phyloP scores from a whole-genome alignment of 2,329 filamentous ascomycete species.

The Hortaea werneckii region DNA sequence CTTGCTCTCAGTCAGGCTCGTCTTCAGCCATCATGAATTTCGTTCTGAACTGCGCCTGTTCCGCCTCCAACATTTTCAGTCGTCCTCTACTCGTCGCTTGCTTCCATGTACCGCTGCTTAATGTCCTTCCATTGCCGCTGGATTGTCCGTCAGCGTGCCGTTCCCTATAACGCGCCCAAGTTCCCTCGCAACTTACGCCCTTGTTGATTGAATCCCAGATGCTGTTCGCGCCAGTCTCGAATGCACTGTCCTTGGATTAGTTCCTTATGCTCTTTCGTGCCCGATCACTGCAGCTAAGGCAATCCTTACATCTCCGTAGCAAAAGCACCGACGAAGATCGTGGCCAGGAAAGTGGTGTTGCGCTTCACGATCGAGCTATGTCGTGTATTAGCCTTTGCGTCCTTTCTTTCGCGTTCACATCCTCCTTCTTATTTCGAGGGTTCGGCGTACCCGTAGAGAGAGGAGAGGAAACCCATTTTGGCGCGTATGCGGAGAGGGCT shows the following conservation, averaged over 20 bases:
- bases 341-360: conserved; percentile 79
- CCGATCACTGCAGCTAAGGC: not conserved
- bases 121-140: conserved; percentile 99
- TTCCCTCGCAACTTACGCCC: conserved; percentile 56
- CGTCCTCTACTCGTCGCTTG: conserved; percentile 45
- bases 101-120: conserved; percentile 71
- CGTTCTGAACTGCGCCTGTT: too few species aligned
- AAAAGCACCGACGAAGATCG: conserved; percentile 81
- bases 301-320: conserved; percentile 72
- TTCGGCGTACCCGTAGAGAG: conserved; percentile 44
- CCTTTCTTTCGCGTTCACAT: conserved; percentile 9
- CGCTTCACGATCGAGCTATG: conserved; percentile 70
- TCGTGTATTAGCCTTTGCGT: conserved; percentile 16
- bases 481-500: not conserved
- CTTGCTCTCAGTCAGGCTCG: too few species aligned
- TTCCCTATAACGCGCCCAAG: not conserved
- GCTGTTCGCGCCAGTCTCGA: conserved; percentile 70
- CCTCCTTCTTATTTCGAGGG: not conserved
- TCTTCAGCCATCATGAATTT: too few species aligned
- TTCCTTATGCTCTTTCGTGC: not conserved
- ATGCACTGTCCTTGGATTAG: conserved; percentile 50
- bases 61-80: too few species aligned
- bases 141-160: conserved; percentile 18
- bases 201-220: conserved; percentile 87
- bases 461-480: conserved; percentile 50